Evolutionary conservation across 2,329 filamentous ascomycete species (phyloP), one percentile per base, ranked within the genome.

Genomic region (Aureobasidium subglaciale): DNA sequence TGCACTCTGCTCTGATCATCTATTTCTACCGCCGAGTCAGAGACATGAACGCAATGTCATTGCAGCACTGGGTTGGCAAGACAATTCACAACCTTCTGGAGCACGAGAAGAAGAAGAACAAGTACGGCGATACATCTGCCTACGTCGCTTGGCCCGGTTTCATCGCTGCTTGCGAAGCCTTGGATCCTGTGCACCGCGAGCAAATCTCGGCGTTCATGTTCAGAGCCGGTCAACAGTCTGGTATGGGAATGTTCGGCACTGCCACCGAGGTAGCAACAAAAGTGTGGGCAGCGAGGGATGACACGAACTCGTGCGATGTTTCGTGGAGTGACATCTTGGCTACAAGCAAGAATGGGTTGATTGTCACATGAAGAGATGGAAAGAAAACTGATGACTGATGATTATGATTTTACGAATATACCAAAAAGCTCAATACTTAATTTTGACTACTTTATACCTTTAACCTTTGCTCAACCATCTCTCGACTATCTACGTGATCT

Each of bases 11-110:
- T 0, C 59, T 74, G 5, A 64, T 74, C 5, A 71, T 75, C 1
- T 70, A 72, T 38, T 75, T 74, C 60, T 74, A 75, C 57, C 64
- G 71, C 2, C 65, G 72, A 5, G 67, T 75, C 15, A 66, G 68
- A 16, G 65, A 72, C 6, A 68, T 70, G 2, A 69, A 74, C 43
- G 66, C 70, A 0, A 65, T 65, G 27, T 69, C 72, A 2, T 52
- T 75, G 4, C 71, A 73, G 58, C 63, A 67, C 1, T 67, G 71
- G 46, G 70, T 74, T 7, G 65, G 69, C 30, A 63, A 64, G 45
- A 68, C 69, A 1, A 68, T 72, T 11, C 38, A 64, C 5, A 61
- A 68, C 2, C 60, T 73, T 3, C 42, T 63, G 2, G 60, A 65
- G 3, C 70, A 69, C 53, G 67, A 70, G 9, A 24, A 46, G 32